A percentile compares a stretch with the other conserved stretches of the same genome.
Conservation (phyloP, 2,329 filamentous ascomycete genomes). For the Alternaria metachromatica region DNA sequence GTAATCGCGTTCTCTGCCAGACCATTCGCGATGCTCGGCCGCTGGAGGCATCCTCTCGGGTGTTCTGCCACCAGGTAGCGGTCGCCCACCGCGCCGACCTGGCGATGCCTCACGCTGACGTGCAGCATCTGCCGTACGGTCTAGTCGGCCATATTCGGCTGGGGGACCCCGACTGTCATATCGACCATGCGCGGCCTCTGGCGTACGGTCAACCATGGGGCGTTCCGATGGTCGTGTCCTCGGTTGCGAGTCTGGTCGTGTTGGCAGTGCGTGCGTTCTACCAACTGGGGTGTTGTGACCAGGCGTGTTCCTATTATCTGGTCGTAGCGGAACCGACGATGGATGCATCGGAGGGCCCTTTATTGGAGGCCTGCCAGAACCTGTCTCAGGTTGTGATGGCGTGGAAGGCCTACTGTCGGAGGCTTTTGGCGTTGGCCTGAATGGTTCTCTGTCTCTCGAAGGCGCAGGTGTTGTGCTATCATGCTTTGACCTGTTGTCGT, state of each 20-base stretch:
- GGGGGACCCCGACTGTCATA: slow-evolving; percentile 46
- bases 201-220: slow-evolving; percentile 36
- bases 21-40: slow-evolving; percentile 43
- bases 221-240: slow-evolving; percentile 44
- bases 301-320: slow-evolving; percentile 41
- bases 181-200: slow-evolving; percentile 33
- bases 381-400: slow-evolving; percentile 24
- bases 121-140: slow-evolving; percentile 49
- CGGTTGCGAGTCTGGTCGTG: slow-evolving; percentile 65
- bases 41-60: slow-evolving; percentile 40
- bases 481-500: slow-evolving; percentile 21
- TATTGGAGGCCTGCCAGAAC: slow-evolving; percentile 3
- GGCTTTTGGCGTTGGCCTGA: slow-evolving; percentile 14
- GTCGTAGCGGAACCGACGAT: slow-evolving; percentile 35
- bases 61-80: slow-evolving; percentile 39
- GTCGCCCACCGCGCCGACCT: slow-evolving; percentile 44
- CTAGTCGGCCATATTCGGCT: slow-evolving; percentile 53
- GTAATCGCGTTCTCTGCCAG: slow-evolving; percentile 43
- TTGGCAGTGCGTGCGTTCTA: slow-evolving; percentile 59
- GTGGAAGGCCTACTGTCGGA: slow-evolving; percentile 17
- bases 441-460: slow-evolving; percentile 29
- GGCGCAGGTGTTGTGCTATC: slow-evolving; percentile 16
- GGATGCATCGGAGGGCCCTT: slow-evolving; percentile 25
- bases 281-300: slow-evolving; percentile 32
- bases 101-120: slow-evolving; percentile 52